Percentiles rank a stretch among this genome's conserved stretches.
Evolutionary conservation across 2,329 filamentous ascomycete species (phyloP).

Genomic region (Penicillium sp.): DNA sequence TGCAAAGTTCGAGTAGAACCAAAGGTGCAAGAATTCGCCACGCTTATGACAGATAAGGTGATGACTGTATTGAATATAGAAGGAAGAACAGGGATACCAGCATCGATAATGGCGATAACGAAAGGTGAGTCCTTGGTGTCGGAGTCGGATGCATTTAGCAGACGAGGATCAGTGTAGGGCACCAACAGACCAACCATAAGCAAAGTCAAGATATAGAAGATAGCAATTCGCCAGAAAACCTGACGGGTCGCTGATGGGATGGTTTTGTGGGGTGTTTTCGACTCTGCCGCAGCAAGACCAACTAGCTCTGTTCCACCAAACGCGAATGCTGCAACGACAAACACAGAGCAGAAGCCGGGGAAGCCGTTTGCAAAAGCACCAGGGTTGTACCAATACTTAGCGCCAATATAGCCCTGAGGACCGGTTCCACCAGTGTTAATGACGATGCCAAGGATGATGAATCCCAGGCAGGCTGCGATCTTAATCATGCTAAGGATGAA

Average conservation of each 20-base stretch:
- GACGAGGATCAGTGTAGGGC: neutral
- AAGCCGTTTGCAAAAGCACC: constrained; percentile 49
- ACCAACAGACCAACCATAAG: neutral
- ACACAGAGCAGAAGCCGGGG: constrained; percentile 58
- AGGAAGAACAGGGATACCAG: neutral
- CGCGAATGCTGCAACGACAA: constrained; percentile 59
- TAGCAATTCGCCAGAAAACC: neutral
- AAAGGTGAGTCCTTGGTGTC: neutral
- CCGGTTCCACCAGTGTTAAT: constrained; percentile 43
- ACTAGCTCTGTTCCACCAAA: constrained; percentile 59
- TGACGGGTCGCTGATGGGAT: constrained; percentile 51
- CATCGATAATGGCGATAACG: neutral
- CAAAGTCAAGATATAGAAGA: neutral
- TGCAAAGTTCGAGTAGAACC: constrained; percentile 60
- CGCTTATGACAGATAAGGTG: constrained; percentile 43
- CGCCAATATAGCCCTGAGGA: constrained; percentile 34
- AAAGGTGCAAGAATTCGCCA: constrained; percentile 61
- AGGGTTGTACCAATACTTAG: neutral
- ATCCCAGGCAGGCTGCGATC: constrained; percentile 46
- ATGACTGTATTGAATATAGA: neutral
- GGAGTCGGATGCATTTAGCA: neutral
- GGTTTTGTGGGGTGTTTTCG: constrained; percentile 54
- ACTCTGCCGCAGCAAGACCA: constrained; percentile 57
- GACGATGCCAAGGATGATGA: constrained; percentile 69
- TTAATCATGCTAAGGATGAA: neutral